Conservation (phyloP, 306 rosid species). For the Glycyrrhiza uralensis region DNA sequence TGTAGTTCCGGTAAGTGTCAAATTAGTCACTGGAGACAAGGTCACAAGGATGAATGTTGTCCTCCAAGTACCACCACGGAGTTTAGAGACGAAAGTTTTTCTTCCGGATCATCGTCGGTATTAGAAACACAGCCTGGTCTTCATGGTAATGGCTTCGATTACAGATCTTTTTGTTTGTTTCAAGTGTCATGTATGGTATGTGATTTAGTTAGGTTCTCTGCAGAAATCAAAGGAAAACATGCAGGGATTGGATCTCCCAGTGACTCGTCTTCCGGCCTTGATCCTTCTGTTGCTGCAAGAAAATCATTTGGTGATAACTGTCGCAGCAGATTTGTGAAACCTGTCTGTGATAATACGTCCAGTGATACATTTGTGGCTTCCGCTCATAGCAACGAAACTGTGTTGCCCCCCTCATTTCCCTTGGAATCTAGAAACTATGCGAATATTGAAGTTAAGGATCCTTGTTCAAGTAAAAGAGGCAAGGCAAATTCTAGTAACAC, state of each 20-base stretch:
- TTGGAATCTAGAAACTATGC: slow-evolving; percentile 26
- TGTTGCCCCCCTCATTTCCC: slow-evolving; percentile 12
- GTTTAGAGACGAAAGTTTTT: slow-evolving; percentile 23
- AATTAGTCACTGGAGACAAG: slow-evolving; percentile 80
- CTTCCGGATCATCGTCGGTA: slow-evolving; percentile 1
- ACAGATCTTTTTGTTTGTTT: slow-evolving; percentile 11
- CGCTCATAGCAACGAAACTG: slow-evolving; percentile 9
- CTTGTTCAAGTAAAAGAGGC: slow-evolving; percentile 39
- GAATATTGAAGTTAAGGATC: slow-evolving; percentile 29
- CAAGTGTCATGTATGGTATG: slow-evolving; percentile 15
- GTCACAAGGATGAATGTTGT: slow-evolving; percentile 76
- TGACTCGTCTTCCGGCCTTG: slow-evolving; percentile 22
- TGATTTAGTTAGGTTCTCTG: slow-evolving; percentile 34
- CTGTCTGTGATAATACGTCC: slow-evolving; percentile 11
- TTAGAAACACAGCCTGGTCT: slow-evolving; percentile 21
- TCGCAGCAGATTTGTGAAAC: slow-evolving; percentile 30
- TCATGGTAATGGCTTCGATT: slow-evolving; percentile 39
- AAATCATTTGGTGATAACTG: slow-evolving; percentile 29
- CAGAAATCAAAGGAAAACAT: slow-evolving; percentile 37
- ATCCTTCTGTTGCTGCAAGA: slow-evolving; percentile 38
- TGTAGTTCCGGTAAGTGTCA: slow-evolving; percentile 88
- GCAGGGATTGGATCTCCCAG: slow-evolving; percentile 24
- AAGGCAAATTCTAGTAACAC: slow-evolving; percentile 36
- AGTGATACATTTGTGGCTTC: slow-evolving; percentile 23
- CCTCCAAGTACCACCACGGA: slow-evolving; percentile 27